Conservation (phyloP, 2,329 filamentous ascomycete species). For the Colletotrichum sidae region DNA sequence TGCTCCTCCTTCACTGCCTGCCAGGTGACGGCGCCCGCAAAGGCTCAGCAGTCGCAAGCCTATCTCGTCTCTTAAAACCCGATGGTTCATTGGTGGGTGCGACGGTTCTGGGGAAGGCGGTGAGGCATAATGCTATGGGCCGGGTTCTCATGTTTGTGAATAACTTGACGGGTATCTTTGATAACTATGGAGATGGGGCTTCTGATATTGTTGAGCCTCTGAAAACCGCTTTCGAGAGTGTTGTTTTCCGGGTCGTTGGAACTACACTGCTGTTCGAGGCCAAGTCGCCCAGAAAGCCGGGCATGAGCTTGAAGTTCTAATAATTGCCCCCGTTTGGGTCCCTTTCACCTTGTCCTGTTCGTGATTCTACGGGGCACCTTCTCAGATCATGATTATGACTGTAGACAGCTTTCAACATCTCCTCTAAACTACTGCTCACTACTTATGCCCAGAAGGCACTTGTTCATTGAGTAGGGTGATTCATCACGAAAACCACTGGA, state of each 20-base stretch:
- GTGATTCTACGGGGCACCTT: no score
- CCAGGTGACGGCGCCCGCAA: not conserved
- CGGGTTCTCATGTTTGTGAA: slow-evolving; percentile 9
- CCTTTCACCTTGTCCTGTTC: no score
- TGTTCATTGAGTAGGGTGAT: no score
- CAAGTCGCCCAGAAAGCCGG: not conserved
- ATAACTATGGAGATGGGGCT: not conserved
- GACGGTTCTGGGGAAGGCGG: slow-evolving; percentile 8
- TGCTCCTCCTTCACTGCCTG: slow-evolving; percentile 8
- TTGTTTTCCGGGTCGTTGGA: not conserved
- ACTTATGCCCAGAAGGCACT: no score
- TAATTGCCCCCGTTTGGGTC: no score
- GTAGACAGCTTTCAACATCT: no score
- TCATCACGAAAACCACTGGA: no score
- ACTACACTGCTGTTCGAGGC: slow-evolving; percentile 20
- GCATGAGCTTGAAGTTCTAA: no score
- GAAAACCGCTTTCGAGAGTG: not conserved
- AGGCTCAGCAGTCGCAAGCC: not conserved
- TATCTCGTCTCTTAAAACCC: not conserved
- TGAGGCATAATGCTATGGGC: slow-evolving; percentile 7
- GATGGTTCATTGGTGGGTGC: slow-evolving; percentile 11
- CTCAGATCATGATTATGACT: no score
- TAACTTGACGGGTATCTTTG: slow-evolving; percentile 11
- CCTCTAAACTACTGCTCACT: no score
- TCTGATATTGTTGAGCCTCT: slow-evolving; percentile 4